Evolutionary conservation across 2,329 filamentous ascomycete genomes (phyloP), one percentile per base, ranked within the genome.

Genomic region (Diplocarpon rosae): DNA sequence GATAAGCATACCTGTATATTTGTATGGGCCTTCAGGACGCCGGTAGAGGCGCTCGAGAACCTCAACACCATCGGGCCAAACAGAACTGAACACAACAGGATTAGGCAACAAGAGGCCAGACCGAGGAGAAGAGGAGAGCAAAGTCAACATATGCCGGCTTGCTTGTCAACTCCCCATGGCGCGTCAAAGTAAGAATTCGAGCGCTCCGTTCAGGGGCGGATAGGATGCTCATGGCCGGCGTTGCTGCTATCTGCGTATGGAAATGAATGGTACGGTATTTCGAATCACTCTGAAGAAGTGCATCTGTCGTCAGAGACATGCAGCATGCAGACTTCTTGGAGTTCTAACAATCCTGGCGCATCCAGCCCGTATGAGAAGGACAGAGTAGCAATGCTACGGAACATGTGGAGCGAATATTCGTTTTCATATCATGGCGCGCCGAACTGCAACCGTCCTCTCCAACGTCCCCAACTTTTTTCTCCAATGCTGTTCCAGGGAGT

Each of bases 201-300:
- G 37, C 39, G 39, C 36, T 30, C 7, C 20, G 3, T 24, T 24
- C 3, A 24, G n/a, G n/a, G n/a, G n/a, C n/a, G n/a, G n/a, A n/a
- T n/a, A n/a, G 20, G 20, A 24, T 24, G 20, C 20, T 7, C 20
- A 24, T 24, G 20, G 20, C 20, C 20, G 20, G 7, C 7, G 20
- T 7, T 24, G 20, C 20, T 24, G 20, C 20, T 24, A 24, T 24
- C 30, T 12, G 30, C n/a, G 11, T 32, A 12, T 32, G 30, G 30
- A 5, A 32, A 14, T 10, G 11, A 32, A 14, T 10, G 30, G 30
- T 14, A 32, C n/a, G 11, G 30, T 24, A 24, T 32, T 4, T 32
- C n/a, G 30, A 35, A 45, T 27, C 37, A 45, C 36, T 41, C 16
- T 43, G 39, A 47, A 47, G 45, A 39, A 40, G 45, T 47, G 45